Base-by-base conservation (phyloP, 805 yeast species). In the Zygosaccharomyces pseudorouxii region DNA sequence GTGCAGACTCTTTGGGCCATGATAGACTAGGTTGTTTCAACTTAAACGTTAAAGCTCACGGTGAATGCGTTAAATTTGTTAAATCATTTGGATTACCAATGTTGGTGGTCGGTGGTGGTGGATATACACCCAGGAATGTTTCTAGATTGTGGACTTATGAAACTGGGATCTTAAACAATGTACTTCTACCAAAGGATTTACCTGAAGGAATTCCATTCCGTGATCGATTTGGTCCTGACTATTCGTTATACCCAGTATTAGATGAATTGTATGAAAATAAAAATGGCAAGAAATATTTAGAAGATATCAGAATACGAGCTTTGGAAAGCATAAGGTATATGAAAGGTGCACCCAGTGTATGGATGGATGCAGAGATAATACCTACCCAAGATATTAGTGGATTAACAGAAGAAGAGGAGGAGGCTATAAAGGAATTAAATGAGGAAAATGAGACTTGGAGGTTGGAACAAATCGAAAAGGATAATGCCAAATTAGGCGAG, bases 31-130 rank as follows among this genome's bases (percentile, higher is more conserved):
- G 99, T 28, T 88, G 97, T 61, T 95, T 95, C 73, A 93, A 95
- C 65, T 77, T 93, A 54, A 88, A 93, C 48, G 90, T 92, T 80
- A 75, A 74, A 48, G 98, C 97, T 0, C 99, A 95, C 66, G 98
- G 97, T 36, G 95, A 92, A 68, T 93, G 99, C 73, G 88, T 92
- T 45, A 82, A 84, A 57, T 92, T 80, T 69, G 89, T 90, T 45
- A 86, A 86, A 65, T 77, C 86, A 7, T 88, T 92, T 63, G 86
- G 87, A 42, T 76, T 93, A 14, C 98, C 99, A 8, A 71, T 88
- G 77, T 79, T 93, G 83, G 95, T 93, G 27, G 76, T 93, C 18
- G 99, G 99, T 36, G 99, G 99, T 43, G 99, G 99, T 58, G 99
- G 99, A 18, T 93, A 93, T 71, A 93, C 99, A 2, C 95, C 95